phyloP scores from a whole-genome alignment of 1,139 yeast genomes.

The Hansenula lynferdii region DNA sequence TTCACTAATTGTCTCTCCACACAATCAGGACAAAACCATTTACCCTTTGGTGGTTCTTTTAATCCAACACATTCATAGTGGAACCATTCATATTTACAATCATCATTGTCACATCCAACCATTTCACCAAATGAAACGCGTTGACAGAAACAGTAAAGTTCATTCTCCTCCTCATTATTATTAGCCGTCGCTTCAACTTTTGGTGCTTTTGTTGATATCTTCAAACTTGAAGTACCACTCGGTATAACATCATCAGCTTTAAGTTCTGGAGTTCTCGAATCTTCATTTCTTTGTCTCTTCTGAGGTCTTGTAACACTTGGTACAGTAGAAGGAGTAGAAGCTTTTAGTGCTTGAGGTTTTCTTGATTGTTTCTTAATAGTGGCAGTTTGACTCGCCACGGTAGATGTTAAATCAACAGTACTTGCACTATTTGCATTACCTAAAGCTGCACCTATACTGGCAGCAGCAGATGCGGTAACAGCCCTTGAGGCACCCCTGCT shows the following conservation, averaged over 20 bases:
- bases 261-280: constrained; percentile 17
- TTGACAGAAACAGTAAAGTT: constrained; percentile 76
- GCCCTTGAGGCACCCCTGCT: constrained; percentile 19
- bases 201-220: constrained; percentile 1
- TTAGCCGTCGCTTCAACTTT: background rate
- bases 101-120: constrained; percentile 87
- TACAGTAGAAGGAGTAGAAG: constrained; percentile 12
- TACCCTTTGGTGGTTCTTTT: constrained; percentile 81
- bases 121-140: constrained; percentile 84
- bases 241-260: background rate
- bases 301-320: constrained; percentile 6
- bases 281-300: constrained; percentile 20
- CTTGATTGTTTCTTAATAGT: constrained; percentile 7
- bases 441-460: background rate
- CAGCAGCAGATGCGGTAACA: constrained; percentile 10
- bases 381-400: background rate
- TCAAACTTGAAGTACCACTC: background rate
- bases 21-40: constrained; percentile 90
- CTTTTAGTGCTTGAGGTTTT: constrained; percentile 5
- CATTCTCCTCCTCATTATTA: constrained; percentile 40
- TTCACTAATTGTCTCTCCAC: constrained; percentile 16
- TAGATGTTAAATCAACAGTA: background rate
- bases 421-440: background rate
- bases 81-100: constrained; percentile 84
- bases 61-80: constrained; percentile 76